phyloP scores from a whole-genome alignment of 306 rosid genomes.

The Vigna mungo region DNA sequence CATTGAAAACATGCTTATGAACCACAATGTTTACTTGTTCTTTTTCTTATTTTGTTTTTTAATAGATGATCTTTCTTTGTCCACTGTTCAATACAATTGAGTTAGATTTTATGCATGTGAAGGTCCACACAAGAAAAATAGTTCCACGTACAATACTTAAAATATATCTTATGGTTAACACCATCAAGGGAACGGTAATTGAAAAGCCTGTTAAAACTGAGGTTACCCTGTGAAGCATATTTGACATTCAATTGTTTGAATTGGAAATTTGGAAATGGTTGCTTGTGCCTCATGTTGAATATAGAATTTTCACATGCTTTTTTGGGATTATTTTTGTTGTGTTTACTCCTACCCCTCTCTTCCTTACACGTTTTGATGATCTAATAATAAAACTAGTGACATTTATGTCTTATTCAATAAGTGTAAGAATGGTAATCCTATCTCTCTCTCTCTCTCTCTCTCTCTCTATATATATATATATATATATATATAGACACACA shows the following conservation, averaged over 20 bases:
- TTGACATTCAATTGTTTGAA: conserved; percentile 24
- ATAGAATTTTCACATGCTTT: conserved; percentile 18
- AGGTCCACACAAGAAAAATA: conserved; percentile 29
- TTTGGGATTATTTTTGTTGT: conserved; percentile 1
- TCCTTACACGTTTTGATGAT: background rate
- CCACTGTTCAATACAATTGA: conserved; percentile 28
- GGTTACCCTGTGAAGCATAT: conserved; percentile 8
- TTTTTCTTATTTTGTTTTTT: background rate
- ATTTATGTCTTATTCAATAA: conserved; percentile 2
- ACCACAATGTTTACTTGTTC: conserved; percentile 30
- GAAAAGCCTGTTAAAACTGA: conserved; percentile 20
- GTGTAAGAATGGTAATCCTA: conserved; percentile 1
- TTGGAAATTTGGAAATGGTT: conserved; percentile 31
- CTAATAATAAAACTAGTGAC: conserved; percentile 24
- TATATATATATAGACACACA: background rate
- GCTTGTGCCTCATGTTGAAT: conserved; percentile 29
- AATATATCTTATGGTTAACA: conserved; percentile 8
- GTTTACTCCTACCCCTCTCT: background rate
- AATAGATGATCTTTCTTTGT: conserved; percentile 19
- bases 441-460: too few relatives aligned
- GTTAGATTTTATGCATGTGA: conserved; percentile 24
- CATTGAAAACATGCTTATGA: conserved; percentile 21
- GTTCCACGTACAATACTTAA: conserved; percentile 11
- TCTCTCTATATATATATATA: too few relatives aligned
- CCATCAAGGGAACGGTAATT: conserved; percentile 11